Evolutionary conservation across 129 eudicot genomes (phyloP).

Genomic region (Chrysanthemum seticuspe): DNA sequence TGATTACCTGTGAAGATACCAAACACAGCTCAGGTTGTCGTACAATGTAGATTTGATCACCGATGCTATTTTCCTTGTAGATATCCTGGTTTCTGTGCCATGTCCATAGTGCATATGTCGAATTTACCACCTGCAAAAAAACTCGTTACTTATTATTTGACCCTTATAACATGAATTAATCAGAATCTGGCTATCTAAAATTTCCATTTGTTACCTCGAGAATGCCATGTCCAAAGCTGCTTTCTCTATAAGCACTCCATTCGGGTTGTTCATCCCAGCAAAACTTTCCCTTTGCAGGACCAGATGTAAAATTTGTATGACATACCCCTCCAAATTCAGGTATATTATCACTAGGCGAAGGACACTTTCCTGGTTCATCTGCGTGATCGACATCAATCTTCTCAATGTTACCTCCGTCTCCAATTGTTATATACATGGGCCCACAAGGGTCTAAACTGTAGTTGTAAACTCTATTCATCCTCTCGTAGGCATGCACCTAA

Average conservation of each 20-base stretch:
- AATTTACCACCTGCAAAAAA: constrained; percentile 59
- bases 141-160: neutral
- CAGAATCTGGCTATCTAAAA: neutral
- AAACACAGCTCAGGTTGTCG: constrained; percentile 74
- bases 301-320: constrained; percentile 64
- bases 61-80: constrained; percentile 52
- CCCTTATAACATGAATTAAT: neutral
- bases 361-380: constrained; percentile 85
- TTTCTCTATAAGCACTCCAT: constrained; percentile 94
- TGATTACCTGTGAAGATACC: constrained; percentile 44
- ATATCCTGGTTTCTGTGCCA: constrained; percentile 95
- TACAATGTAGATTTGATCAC: constrained; percentile 87
- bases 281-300: constrained; percentile 86
- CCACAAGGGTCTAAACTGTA: constrained; percentile 80
- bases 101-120: constrained; percentile 86
- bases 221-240: constrained; percentile 96
- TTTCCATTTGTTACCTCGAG: constrained; percentile 55
- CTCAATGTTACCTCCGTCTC: constrained; percentile 94
- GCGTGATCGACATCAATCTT: constrained; percentile 80
- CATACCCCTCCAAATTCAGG: constrained; percentile 88
- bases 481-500: constrained; percentile 92
- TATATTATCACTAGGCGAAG: constrained; percentile 60
- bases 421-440: constrained; percentile 77
- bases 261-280: constrained; percentile 93
- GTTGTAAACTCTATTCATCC: constrained; percentile 85